A percentile compares a stretch with the other conserved stretches of the same genome.
Evolutionary conservation across 164 flowering plant species (phyloP).

Genomic region (Berberis vulgaris): DNA sequence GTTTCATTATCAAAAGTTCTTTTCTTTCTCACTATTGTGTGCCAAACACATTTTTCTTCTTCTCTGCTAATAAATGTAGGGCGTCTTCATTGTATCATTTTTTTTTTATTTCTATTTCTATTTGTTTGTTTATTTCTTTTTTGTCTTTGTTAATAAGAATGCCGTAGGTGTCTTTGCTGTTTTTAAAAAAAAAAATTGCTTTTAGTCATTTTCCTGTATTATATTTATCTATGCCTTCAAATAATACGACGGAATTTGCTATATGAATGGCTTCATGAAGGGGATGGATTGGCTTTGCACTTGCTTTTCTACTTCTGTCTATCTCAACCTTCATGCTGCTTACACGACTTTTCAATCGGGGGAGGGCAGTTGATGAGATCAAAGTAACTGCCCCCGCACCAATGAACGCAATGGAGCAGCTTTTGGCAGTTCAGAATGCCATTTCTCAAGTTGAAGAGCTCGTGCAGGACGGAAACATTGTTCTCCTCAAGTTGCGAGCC

Average conservation of each 20-base stretch:
- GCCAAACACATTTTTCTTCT: no score
- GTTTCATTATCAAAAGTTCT: no score
- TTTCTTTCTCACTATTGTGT: no score
- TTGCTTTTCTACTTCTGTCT: conserved; percentile 37
- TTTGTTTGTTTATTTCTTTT: neutral
- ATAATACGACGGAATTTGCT: neutral
- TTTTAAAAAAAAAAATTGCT: no score
- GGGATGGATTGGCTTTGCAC: conserved; percentile 61
- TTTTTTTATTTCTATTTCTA: neutral
- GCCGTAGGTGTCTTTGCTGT: no score
- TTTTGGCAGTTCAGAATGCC: conserved; percentile 80
- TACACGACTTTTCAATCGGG: conserved; percentile 43
- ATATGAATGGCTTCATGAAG: conserved; percentile 24
- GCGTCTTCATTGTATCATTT: neutral
- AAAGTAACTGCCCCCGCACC: conserved; percentile 71
- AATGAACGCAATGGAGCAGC: conserved; percentile 90
- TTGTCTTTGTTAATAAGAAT: neutral
- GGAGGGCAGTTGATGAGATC: conserved; percentile 48
- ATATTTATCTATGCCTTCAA: neutral
- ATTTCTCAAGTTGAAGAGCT: conserved; percentile 65
- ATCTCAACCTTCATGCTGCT: conserved; percentile 54
- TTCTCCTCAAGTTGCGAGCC: conserved; percentile 77
- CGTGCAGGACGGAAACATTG: conserved; percentile 74
- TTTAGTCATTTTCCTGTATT: neutral
- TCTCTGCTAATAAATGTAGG: no score